Percentiles rank a stretch among this genome's conserved stretches.
Conservation (phyloP, 2,329 filamentous ascomycete genomes). For the Diaporthe nobilis region DNA sequence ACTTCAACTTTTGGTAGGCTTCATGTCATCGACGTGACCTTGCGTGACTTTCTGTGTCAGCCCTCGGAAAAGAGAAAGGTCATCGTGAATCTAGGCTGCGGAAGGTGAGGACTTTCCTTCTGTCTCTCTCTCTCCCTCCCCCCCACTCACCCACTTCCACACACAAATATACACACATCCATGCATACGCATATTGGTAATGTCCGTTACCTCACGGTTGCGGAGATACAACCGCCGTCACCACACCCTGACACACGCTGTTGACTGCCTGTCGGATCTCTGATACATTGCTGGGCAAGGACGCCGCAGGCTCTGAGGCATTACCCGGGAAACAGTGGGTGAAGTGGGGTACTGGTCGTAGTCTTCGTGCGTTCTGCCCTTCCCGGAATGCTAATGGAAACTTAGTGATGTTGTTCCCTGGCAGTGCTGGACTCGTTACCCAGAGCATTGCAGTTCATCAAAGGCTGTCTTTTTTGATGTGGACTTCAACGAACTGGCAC, state of each 20-base stretch:
- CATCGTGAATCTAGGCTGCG: constrained; percentile 88
- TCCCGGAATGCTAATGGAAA: background rate
- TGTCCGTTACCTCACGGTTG: background rate
- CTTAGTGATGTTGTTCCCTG: constrained; percentile 87
- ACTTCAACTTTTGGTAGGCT: constrained; percentile 62
- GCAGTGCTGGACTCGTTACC: constrained; percentile 80
- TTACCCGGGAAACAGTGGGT: background rate
- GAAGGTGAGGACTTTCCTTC: constrained; percentile 76
- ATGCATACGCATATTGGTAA: background rate
- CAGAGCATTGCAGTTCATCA: constrained; percentile 62
- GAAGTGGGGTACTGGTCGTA: background rate
- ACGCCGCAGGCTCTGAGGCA: background rate
- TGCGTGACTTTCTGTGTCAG: constrained; percentile 77
- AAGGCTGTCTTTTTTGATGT: constrained; percentile 83
- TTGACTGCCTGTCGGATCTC: background rate
- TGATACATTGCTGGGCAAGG: background rate
- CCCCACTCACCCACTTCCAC: background rate
- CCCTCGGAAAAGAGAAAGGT: constrained; percentile 73
- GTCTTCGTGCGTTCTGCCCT: constrained; percentile 1
- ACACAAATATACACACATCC: background rate
- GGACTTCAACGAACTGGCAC: constrained; percentile 86
- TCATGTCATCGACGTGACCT: constrained; percentile 82
- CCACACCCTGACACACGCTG: background rate
- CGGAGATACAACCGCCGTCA: background rate
- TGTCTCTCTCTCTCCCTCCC: background rate